These are phyloP conservation scores for Acorus calamus DNA, from an alignment of 106 monocot species.

Conservation along the genomic window DNA sequence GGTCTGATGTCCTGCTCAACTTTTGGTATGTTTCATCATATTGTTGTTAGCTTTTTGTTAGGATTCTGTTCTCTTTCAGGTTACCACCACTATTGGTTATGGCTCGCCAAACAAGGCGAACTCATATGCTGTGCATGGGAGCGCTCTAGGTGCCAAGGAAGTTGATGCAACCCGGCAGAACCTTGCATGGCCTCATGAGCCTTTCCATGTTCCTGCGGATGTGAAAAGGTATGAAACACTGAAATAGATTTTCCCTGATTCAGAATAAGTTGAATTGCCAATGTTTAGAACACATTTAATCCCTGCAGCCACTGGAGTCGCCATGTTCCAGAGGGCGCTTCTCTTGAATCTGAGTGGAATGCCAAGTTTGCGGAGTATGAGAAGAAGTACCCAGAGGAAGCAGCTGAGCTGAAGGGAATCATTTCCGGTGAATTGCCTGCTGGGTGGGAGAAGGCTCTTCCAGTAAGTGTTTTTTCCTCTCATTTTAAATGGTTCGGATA, in stretches of 20 bases:
- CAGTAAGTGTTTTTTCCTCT: slow-evolving; percentile 24
- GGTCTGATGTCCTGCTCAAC: slow-evolving; percentile 12
- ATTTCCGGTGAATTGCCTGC: slow-evolving; percentile 50
- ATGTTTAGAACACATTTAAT: background rate
- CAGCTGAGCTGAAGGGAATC: slow-evolving; percentile 47
- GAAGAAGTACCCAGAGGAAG: slow-evolving; percentile 66
- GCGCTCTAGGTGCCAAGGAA: slow-evolving; percentile 89
- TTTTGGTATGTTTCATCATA: background rate
- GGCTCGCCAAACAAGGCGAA: slow-evolving; percentile 75
- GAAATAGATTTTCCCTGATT: background rate
- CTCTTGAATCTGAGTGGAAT: slow-evolving; percentile 65
- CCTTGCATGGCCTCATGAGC: slow-evolving; percentile 66
- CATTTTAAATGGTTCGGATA: no score
- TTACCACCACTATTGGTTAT: slow-evolving; percentile 65
- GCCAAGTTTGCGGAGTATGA: slow-evolving; percentile 68
- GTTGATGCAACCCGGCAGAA: slow-evolving; percentile 91
- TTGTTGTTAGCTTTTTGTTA: background rate
- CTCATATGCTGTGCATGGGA: slow-evolving; percentile 68
- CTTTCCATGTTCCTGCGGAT: slow-evolving; percentile 68
- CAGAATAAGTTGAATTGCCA: no score
- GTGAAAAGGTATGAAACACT: slow-evolving; percentile 58
- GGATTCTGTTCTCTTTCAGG: slow-evolving; percentile 12
- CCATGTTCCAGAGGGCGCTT: slow-evolving; percentile 54
- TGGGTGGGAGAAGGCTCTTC: slow-evolving; percentile 69
- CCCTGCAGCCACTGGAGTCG: slow-evolving; percentile 67